Percentiles rank a stretch among this genome's conserved stretches.
phyloP scores from a whole-genome alignment of 768 basidiomycete genomes.

The Kwoniella heveanensis region DNA sequence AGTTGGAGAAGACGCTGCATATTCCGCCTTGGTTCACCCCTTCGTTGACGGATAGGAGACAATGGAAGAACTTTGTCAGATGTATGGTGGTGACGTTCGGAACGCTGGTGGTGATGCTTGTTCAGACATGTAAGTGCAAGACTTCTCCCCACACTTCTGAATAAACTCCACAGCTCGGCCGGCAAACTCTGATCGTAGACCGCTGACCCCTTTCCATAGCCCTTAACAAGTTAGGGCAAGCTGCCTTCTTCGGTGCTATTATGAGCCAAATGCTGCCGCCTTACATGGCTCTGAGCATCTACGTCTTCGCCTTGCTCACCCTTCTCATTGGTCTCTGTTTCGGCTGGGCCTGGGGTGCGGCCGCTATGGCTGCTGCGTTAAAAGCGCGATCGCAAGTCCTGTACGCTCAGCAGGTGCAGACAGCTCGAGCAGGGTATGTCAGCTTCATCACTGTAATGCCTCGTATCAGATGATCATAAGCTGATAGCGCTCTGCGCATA shows the following conservation, averaged over 20 bases:
- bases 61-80: slow-evolving; percentile 53
- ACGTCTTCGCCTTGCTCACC: slow-evolving; percentile 60
- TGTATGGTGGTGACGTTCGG: slow-evolving; percentile 48
- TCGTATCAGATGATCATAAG: no score
- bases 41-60: slow-evolving; percentile 20
- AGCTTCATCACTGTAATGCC: background rate
- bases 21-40: slow-evolving; percentile 19
- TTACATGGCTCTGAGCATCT: slow-evolving; percentile 61
- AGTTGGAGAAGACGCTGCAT: slow-evolving; percentile 15
- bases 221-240: slow-evolving; percentile 42
- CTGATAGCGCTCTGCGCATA: no score
- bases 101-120: slow-evolving; percentile 46
- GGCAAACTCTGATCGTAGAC: background rate
- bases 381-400: slow-evolving; percentile 53
- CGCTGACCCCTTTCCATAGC: slow-evolving; percentile 15
- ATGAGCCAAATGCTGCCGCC: slow-evolving; percentile 60
- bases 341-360: slow-evolving; percentile 65
- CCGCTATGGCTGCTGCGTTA: slow-evolving; percentile 62
- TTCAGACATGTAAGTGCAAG: slow-evolving; percentile 34
- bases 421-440: slow-evolving; percentile 43
- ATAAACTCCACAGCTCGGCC: background rate
- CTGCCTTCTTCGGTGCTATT: slow-evolving; percentile 59
- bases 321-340: slow-evolving; percentile 60
- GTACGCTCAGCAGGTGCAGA: slow-evolving; percentile 31
- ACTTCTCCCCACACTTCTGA: slow-evolving; percentile 4